Evolutionary conservation across 495 filamentous ascomycete genomes (phyloP), one percentile per base, ranked within the genome.

Genomic region (Neurospora cerealis): DNA sequence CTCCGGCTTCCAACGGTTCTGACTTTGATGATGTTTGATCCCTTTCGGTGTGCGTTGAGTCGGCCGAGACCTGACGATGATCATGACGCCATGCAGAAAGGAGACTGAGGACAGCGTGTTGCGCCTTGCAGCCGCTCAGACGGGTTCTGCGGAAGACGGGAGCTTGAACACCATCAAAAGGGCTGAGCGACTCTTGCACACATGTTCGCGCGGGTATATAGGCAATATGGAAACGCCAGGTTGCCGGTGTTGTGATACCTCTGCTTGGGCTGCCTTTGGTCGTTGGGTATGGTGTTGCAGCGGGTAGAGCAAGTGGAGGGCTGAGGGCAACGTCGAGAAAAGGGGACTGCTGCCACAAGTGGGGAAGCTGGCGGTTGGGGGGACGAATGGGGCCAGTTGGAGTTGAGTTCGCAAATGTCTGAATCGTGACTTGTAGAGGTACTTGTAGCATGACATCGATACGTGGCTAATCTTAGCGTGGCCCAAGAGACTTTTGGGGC

Each of bases 21-120:
- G 32, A 9, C 15, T 66, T 66, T 66, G 15, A 19, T 17, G 32
- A 34, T 62, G 15, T 62, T 34, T 19, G 15, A 32, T 66, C 7
- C 28, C 32, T 34, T 66, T 34, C 54, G 17, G 54, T 34, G 28
- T 36, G 54, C 54, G 13, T 66, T 66, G 28, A 19, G 54, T 36
- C 7, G 15, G 54, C 54, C 28, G 28, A 36, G 34, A 19, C 21
- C 24, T 60, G 48, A 60, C 15, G 54, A 32, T 34, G 28, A 66
- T 19, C 15, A 75, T 73, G 72, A 69, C 71, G 74, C 46, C 72
- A 75, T 75, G 44, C 72, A 69, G 48, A 36, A 32, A 41, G 60
- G 41, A 42, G 2, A 40, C 69, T 34, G 54, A 66, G 15, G 28
- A 66, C 44, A 24, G n/a, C 69, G 39, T 73, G 40, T 71, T 40